Base-by-base conservation (phyloP, 129 eudicot species). In the Lonicera japonica region DNA sequence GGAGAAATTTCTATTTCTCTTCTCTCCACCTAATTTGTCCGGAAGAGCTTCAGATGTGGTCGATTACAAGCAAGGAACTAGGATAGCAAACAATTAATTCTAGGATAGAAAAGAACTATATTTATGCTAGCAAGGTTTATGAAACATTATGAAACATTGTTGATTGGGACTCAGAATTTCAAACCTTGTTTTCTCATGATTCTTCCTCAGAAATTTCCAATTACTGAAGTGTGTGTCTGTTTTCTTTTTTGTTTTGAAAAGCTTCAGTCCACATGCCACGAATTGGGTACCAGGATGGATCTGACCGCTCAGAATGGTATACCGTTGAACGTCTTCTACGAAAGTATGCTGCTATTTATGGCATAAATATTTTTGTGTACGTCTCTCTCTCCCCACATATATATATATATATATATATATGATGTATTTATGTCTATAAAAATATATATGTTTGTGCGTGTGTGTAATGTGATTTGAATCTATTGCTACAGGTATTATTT, bases 201-300 rank as follows among this genome's bases (percentile, higher is more conserved):
- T 7, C 25, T 14, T 25, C 25, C 22, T 5, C n/a, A 21, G 40
- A 25, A 40, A 17, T 25, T 21, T 34, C 18, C 56, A 20, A 34
- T 19, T 21, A 13, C 50, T 65, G 19, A 65, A 5, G 23, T 45
- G 19, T 52, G 21, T 29, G 48, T 36, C 11, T 64, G 25, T 17
- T 24, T 38, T 10, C 46, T 43, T 21, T 50, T 36, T 43, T 39
- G 21, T 50, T n/a, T 63, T 45, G 43, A 10, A 65, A 73, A 94
- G 99, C 99, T 79, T 85, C 99, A 18, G 76, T 94, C 75, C 99
- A 94, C 76, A 94, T 94, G 96, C 92, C 99, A 25, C 77, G 96
- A 66, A 83, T 94, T 53, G 94, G 95, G 40, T 82, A 84, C 75
- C 99, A 80, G 63, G 85, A 75, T 65, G 86, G 80, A 22, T 75